Evolutionary conservation across 2,329 filamentous ascomycete species (phyloP).

Genomic region (Aspergillus aculeatinus): DNA sequence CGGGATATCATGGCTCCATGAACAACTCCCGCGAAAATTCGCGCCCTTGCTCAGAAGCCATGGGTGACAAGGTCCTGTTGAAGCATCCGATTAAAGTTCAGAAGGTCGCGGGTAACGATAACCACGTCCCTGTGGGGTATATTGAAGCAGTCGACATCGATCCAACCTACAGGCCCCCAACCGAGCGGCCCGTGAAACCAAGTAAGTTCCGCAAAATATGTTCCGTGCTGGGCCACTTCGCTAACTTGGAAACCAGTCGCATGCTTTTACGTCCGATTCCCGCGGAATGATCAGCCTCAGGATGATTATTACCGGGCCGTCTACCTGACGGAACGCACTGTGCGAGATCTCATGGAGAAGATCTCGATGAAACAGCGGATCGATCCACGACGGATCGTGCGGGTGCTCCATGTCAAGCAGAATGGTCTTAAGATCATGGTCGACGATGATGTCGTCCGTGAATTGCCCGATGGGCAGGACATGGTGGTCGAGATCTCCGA

Average conservation of each 20-base stretch:
- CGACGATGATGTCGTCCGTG: slow-evolving; percentile 83
- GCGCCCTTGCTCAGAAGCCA: slow-evolving; percentile 21
- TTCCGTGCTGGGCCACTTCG: neutral
- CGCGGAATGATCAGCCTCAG: slow-evolving; percentile 49
- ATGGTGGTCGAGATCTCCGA: slow-evolving; percentile 74
- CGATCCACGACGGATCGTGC: slow-evolving; percentile 68
- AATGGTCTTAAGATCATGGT: slow-evolving; percentile 79
- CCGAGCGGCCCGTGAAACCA: slow-evolving; percentile 68
- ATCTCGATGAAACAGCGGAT: slow-evolving; percentile 79
- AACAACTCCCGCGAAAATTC: slow-evolving; percentile 27
- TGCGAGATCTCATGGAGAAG: slow-evolving; percentile 69
- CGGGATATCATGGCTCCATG: slow-evolving; percentile 23
- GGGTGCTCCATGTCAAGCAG: slow-evolving; percentile 69
- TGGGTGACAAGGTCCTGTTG: slow-evolving; percentile 20
- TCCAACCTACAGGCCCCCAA: slow-evolving; percentile 74
- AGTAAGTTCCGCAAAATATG: slow-evolving; percentile 43
- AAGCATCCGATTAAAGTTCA: slow-evolving; percentile 35
- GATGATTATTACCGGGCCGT: slow-evolving; percentile 76
- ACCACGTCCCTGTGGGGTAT: slow-evolving; percentile 65
- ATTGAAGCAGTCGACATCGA: slow-evolving; percentile 94
- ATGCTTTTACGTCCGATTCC: slow-evolving; percentile 78
- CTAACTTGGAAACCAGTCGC: slow-evolving; percentile 59
- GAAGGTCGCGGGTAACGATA: slow-evolving; percentile 23
- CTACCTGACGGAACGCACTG: slow-evolving; percentile 75
- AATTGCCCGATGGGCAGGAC: slow-evolving; percentile 86